Evolutionary conservation across 2,329 filamentous ascomycete species (phyloP).

Genomic region (Neonectria neomacrospora): DNA sequence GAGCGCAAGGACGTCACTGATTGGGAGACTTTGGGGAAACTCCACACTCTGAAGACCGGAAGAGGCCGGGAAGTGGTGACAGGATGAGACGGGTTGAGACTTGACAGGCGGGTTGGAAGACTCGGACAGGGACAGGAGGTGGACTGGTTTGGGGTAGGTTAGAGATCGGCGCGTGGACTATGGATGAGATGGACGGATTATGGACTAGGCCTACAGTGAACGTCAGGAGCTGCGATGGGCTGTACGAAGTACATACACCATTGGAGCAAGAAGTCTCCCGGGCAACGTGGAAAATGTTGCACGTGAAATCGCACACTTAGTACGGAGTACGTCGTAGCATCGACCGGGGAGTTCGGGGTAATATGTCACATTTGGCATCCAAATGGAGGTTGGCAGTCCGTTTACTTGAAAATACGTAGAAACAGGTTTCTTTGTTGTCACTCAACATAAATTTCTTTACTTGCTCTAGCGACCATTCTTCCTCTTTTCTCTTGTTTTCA

Average conservation of each 20-base stretch:
- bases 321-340: neutral
- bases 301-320: conserved; percentile 12
- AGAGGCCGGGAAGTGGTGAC: conserved; percentile 24
- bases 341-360: neutral
- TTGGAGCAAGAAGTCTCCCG: neutral
- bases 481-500: neutral
- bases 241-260: neutral
- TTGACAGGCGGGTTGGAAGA: conserved; percentile 8
- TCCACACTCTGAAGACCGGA: conserved; percentile 29
- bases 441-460: neutral
- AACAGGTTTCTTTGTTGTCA: neutral
- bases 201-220: neutral
- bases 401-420: neutral
- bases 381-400: neutral
- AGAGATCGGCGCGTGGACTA: conserved; percentile 15
- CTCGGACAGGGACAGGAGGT: conserved; percentile 28
- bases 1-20: conserved; percentile 8
- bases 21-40: conserved; percentile 12
- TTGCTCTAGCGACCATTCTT: conserved; percentile 2
- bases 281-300: neutral
- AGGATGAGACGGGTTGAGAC: conserved; percentile 36
- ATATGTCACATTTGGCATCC: neutral
- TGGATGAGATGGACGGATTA: conserved; percentile 12
- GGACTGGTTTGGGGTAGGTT: conserved; percentile 16
- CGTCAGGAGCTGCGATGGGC: neutral